These are phyloP conservation scores for Arachis monticola DNA, from an alignment of 331 rosid genomes.

Conservation along the genomic window DNA sequence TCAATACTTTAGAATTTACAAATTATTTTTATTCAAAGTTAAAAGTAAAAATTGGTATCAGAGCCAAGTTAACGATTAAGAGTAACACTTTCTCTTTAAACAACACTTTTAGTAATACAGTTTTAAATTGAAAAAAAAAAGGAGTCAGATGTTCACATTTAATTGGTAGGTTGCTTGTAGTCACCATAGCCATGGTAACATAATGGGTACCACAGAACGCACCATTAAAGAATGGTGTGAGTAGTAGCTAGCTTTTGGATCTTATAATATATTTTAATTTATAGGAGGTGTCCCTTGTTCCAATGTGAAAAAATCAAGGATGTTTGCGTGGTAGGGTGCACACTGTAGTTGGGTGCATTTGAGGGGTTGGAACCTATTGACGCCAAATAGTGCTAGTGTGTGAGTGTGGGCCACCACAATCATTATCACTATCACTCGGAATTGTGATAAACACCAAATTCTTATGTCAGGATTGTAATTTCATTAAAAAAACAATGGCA, in stretches of 20 bases:
- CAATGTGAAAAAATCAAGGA: conserved; percentile 51
- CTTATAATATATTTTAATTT: conserved; percentile 6
- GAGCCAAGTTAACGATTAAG: no score
- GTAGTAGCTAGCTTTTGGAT: conserved; percentile 8
- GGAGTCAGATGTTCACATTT: no score
- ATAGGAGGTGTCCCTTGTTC: not conserved
- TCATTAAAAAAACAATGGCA: not conserved
- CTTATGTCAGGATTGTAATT: conserved; percentile 35
- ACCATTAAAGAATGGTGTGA: conserved; percentile 5
- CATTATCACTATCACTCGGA: conserved; percentile 35
- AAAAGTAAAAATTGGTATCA: no score
- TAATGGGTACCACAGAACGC: no score
- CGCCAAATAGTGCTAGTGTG: conserved; percentile 30
- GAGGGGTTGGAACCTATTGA: conserved; percentile 18
- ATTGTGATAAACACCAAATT: conserved; percentile 39
- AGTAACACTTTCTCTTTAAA: no score
- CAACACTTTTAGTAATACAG: no score
- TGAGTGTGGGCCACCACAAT: conserved; percentile 29
- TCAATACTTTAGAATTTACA: no score
- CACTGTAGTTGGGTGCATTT: conserved; percentile 34
- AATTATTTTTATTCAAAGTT: no score
- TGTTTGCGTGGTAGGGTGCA: conserved; percentile 56
- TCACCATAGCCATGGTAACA: no score
- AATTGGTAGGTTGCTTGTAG: no score
- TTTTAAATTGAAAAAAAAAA: no score